Conservation (phyloP, 495 filamentous ascomycete genomes). For the Hypomontagnella monticulosa region DNA sequence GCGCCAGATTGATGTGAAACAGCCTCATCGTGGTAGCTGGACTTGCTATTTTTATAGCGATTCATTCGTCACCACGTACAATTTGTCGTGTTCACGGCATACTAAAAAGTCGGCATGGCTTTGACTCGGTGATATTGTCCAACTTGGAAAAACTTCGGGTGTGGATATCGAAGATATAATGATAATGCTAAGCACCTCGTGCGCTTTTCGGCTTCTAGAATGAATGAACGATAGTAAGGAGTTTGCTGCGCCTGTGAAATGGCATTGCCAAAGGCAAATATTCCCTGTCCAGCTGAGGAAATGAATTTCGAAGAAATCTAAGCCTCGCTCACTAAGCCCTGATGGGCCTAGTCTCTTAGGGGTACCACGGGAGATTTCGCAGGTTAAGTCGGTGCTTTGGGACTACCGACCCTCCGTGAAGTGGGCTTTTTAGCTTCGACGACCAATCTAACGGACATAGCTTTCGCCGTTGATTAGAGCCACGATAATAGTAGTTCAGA, state of each 20-base stretch:
- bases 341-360: background rate
- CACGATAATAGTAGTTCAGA: background rate
- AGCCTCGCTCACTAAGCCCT: constrained; percentile 29
- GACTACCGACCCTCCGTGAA: constrained; percentile 25
- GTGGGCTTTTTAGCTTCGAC: too few relatives aligned
- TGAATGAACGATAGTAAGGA: background rate
- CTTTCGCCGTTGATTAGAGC: too few relatives aligned
- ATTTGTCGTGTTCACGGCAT: too few relatives aligned
- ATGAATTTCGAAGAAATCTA: constrained; percentile 19
- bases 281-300: constrained; percentile 38
- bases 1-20: constrained; percentile 30
- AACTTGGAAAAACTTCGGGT: background rate
- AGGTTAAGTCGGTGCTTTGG: background rate
- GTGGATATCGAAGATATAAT: constrained; percentile 9
- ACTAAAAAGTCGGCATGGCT: too few relatives aligned
- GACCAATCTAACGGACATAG: too few relatives aligned
- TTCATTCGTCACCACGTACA: background rate
- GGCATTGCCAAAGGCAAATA: background rate
- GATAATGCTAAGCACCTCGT: background rate
- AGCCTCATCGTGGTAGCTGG: constrained; percentile 20
- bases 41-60: constrained; percentile 30
- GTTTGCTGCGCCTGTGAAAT: constrained; percentile 24
- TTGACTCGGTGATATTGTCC: too few relatives aligned
- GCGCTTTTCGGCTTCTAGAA: background rate
- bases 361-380: constrained; percentile 14